phyloP scores from a whole-genome alignment of 805 yeast species.

The Ogataea saltuana region DNA sequence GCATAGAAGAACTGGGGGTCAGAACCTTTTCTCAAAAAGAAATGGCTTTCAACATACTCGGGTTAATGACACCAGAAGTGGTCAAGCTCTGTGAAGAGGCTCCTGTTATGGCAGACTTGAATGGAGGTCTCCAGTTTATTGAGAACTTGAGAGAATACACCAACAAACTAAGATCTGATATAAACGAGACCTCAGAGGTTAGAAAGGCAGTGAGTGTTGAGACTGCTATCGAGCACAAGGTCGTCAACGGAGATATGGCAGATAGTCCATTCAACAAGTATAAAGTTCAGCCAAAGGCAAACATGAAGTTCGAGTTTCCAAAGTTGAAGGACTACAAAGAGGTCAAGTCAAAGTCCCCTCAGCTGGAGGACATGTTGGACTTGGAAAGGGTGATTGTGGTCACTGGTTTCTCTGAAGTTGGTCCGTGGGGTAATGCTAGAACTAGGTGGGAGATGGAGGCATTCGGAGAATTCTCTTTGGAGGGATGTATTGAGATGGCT shows the following conservation, averaged over 20 bases:
- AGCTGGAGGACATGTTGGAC: slow-evolving; percentile 87
- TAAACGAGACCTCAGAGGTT: slow-evolving; percentile 81
- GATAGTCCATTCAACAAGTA: slow-evolving; percentile 82
- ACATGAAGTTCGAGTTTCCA: slow-evolving; percentile 94
- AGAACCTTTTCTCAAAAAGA: slow-evolving; percentile 98
- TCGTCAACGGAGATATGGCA: slow-evolving; percentile 83
- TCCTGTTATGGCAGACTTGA: slow-evolving; percentile 97
- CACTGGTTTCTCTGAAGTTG: slow-evolving; percentile 97
- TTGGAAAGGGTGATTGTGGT: slow-evolving; percentile 91
- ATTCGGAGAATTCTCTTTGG: slow-evolving; percentile 88
- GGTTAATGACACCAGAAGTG: slow-evolving; percentile 85
- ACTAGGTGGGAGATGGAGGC: slow-evolving; percentile 99
- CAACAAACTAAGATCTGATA: slow-evolving; percentile 71
- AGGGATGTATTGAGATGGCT: slow-evolving; percentile 99
- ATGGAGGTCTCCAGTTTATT: slow-evolving; percentile 96
- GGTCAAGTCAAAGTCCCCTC: slow-evolving; percentile 65
- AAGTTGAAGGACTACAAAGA: slow-evolving; percentile 73
- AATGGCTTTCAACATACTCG: slow-evolving; percentile 98
- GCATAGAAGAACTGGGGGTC: slow-evolving; percentile 92
- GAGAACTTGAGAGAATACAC: slow-evolving; percentile 90
- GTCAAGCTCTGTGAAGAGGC: slow-evolving; percentile 85
- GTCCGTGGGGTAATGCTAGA: slow-evolving; percentile 99
- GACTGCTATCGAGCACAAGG: slow-evolving; percentile 82
- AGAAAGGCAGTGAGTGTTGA: slow-evolving; percentile 95
- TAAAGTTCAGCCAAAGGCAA: slow-evolving; percentile 87